phyloP scores from a whole-genome alignment of 305 asterid species.

The Coffea humblotiana region DNA sequence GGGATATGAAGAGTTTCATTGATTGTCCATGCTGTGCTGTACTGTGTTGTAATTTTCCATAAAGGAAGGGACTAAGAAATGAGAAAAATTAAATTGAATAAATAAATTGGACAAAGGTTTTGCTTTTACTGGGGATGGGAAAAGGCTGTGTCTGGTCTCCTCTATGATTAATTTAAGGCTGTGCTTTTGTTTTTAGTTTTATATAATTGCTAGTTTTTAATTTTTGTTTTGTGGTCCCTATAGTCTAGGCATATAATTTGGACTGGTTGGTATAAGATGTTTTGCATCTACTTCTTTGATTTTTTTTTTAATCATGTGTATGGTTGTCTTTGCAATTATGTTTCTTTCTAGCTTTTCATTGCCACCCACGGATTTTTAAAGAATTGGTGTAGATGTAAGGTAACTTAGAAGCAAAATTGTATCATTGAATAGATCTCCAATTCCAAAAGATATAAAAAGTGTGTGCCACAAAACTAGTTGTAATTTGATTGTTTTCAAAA shows the following conservation, averaged over 20 bases:
- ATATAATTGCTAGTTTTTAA: background rate
- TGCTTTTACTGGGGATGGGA: conserved; percentile 12
- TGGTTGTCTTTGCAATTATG: conserved; percentile 2
- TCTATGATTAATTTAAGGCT: conserved; percentile 11
- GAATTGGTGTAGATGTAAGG: background rate
- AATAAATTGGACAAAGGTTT: conserved; percentile 2
- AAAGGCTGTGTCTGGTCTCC: conserved; percentile 6
- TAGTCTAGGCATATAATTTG: conserved; percentile 9
- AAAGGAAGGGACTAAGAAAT: conserved; percentile 6
- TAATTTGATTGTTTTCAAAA: background rate
- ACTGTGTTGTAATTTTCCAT: conserved; percentile 17
- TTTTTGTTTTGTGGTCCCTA: conserved; percentile 6
- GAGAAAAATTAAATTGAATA: background rate
- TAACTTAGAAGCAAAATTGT: conserved; percentile 11
- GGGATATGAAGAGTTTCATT: conserved; percentile 15
- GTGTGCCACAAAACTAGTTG: background rate
- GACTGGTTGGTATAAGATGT: background rate
- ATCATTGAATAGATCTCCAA: background rate
- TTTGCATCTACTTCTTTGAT: background rate
- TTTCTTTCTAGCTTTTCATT: background rate
- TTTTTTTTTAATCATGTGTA: background rate
- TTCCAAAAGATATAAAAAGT: background rate
- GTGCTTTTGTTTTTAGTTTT: background rate
- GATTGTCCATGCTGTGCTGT: conserved; percentile 24
- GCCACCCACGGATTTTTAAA: background rate